phyloP scores from a whole-genome alignment of 2,329 filamentous ascomycete genomes.

The Cercospora janseana region DNA sequence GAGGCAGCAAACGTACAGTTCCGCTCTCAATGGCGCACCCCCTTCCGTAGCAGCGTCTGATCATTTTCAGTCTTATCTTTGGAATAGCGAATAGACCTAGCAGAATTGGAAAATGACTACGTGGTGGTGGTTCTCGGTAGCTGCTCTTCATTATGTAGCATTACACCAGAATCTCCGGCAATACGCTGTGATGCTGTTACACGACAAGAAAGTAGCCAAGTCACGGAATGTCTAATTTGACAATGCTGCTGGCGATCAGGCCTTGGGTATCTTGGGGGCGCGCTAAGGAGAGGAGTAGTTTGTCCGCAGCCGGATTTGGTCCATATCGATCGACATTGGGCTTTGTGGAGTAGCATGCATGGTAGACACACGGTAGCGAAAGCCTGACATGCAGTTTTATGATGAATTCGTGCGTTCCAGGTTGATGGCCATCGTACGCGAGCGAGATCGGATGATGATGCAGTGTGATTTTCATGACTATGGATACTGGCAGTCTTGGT shows the following conservation, averaged over 20 bases:
- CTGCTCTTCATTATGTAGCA: not conserved
- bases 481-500: too few relatives aligned
- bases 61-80: not conserved
- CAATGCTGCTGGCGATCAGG: slow-evolving; percentile 5
- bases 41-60: slow-evolving; percentile 23
- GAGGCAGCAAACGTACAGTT: slow-evolving; percentile 24
- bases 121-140: not conserved
- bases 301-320: not conserved
- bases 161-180: not conserved
- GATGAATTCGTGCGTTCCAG: too few relatives aligned
- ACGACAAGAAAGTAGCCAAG: slow-evolving; percentile 14
- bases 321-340: slow-evolving; percentile 6
- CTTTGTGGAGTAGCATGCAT: slow-evolving; percentile 3
- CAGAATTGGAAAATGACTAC: not conserved
- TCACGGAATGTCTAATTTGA: slow-evolving; percentile 11
- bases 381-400: too few relatives aligned
- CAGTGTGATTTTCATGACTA: too few relatives aligned
- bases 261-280: slow-evolving; percentile 8
- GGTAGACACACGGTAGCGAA: not conserved
- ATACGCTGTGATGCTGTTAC: not conserved
- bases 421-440: too few relatives aligned
- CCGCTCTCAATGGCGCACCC: slow-evolving; percentile 23
- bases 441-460: too few relatives aligned
- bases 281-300: slow-evolving; percentile 17
- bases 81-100: not conserved